These are phyloP conservation scores for Cinnamomum micranthum DNA, from an alignment of 164 flowering plant genomes.

Conservation along the genomic window DNA sequence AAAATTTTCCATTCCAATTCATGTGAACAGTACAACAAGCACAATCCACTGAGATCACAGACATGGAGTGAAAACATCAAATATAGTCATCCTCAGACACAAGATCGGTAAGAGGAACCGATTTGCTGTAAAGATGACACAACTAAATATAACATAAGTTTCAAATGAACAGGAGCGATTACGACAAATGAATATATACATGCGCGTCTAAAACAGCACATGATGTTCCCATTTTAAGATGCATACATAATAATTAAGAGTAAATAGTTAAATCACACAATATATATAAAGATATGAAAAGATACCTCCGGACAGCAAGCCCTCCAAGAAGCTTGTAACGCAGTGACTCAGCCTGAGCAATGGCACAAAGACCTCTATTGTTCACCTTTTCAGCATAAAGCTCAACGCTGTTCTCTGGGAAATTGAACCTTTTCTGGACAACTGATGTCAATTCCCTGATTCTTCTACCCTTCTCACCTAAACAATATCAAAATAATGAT, in stretches of 20 bases:
- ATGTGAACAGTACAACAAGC: neutral
- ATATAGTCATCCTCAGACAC: slow-evolving; percentile 25
- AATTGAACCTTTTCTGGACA: slow-evolving; percentile 67
- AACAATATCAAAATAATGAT: neutral
- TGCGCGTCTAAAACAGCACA: too few species aligned
- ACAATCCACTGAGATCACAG: neutral
- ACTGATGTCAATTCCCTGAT: slow-evolving; percentile 63
- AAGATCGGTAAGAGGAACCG: slow-evolving; percentile 13
- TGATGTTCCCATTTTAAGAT: too few species aligned
- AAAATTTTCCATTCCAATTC: too few species aligned
- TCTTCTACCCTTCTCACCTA: slow-evolving; percentile 72
- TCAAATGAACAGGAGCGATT: too few species aligned
- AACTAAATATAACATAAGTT: too few species aligned
- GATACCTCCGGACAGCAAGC: slow-evolving; percentile 63
- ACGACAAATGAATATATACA: too few species aligned
- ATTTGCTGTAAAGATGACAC: slow-evolving; percentile 21
- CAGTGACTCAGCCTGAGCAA: slow-evolving; percentile 71
- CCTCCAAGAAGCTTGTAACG: slow-evolving; percentile 78
- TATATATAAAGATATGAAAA: neutral
- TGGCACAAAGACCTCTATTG: slow-evolving; percentile 64
- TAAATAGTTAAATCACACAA: neutral
- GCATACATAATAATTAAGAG: too few species aligned
- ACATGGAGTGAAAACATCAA: neutral
- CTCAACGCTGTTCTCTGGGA: slow-evolving; percentile 66
- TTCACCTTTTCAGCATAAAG: slow-evolving; percentile 63